Evolutionary conservation across 2,329 filamentous ascomycete genomes (phyloP), one percentile per base, ranked within the genome.

Genomic region (Gliomastix tumulicola): DNA sequence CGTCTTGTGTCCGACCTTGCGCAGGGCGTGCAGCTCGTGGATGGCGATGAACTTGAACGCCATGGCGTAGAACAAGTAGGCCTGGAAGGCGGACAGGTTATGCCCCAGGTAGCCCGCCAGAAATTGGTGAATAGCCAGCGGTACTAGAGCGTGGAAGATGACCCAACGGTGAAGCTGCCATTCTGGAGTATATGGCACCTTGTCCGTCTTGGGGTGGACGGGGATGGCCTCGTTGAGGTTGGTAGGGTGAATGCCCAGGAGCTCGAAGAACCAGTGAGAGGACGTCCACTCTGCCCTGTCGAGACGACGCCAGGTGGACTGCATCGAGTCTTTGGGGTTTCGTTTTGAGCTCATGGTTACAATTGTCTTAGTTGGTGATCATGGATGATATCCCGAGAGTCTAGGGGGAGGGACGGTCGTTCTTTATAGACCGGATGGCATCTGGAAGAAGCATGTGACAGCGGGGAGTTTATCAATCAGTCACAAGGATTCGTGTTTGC

Each of bases 161-260:
- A 62, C 47, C 55, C 55, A 62, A 18, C 44, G 40, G 36, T 60
- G 53, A 21, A 43, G 39, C 20, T 47, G 38, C 45, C 44, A 54
- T 15, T 58, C 44, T 5, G 49, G 39, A 5, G 60, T 20, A 28
- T 50, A 51, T 3, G 54, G 55, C 18, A 61, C 47, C 22, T 44
- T 47, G 38, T 61, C 57, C 2, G 44, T 46, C 42, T 61, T 62
- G 6, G 44, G 30, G 40, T 57, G 50, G 3, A 57, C 48, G 1
- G 58, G 58, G 5, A 49, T 31, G 5, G 32, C 16, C 21, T 42
- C 32, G 33, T 44, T 31, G 17, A 44, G 41, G 16, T 44, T 30
- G n/a, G 38, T 27, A 3, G 38, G 44, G 27, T 49, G 45, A 10
- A 43, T 21, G 32, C 40, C 21, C 18, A 49, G 38, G 12, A 37